Base-by-base conservation (phyloP, 2,329 filamentous ascomycete genomes). In the Mollisiaceae sp. region DNA sequence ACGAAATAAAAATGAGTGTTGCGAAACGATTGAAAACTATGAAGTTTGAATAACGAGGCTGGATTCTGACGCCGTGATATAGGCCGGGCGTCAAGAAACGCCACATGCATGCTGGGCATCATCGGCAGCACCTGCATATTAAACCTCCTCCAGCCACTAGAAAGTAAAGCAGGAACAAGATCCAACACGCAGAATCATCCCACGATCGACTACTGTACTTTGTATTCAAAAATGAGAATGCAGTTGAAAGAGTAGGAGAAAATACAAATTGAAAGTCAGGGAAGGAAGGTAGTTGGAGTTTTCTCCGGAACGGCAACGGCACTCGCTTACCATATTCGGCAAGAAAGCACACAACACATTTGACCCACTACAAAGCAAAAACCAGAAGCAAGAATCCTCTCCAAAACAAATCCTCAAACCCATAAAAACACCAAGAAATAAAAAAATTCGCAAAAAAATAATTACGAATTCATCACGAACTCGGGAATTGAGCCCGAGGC, bases 401-500 rank as follows among this genome's bases (percentile, higher is more conserved):
- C 43, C 2, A 47, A 45, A 47, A 47, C 8, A 47, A 20, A 20
- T 14, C 18, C 18, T 14, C 4, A 20, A 47, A 47, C 18, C 4
- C 9, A n/a, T 20, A 20, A 20, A 47, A 47, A 22, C n/a, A 47
- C 4, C 14, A 47, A 47, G 5, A 47, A 20, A 20, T 20, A 47
- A 22, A 50, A 43, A 43, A n/a, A 43, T 12, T 41, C 18, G 15
- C 41, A 32, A 32, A 32, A 32, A 32, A 3, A 32, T 32, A 32
- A 32, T 32, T 32, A 32, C 27, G 45, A 50, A 24, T 50, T 24
- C 20, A 22, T 50, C 45, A 50, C 14, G 20, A 50, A 50, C 45
- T 50, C 60, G 66, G 68, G 68, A 65, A 68, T 70, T 68, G 66
- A 70, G 68, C 68, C 68, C 66, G 59, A 68, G 63, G 68, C 45